phyloP scores from a whole-genome alignment of 176 grass and related monocot genomes.

The Eleusine coracana region DNA sequence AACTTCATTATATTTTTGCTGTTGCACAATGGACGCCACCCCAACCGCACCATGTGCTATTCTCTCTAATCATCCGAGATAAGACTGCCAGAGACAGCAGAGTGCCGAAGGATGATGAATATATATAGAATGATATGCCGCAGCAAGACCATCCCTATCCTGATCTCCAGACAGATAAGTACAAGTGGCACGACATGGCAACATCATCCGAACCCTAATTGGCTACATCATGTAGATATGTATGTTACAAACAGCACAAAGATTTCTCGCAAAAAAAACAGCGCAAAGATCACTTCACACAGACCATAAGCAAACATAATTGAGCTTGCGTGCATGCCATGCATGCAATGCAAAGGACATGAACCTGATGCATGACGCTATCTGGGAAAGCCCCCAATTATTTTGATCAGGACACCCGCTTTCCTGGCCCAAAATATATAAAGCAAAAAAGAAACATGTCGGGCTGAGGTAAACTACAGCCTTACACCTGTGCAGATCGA shows the following conservation, averaged over 20 bases:
- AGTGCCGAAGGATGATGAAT: background rate
- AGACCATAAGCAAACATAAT: conserved; percentile 8
- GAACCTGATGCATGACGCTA: conserved; percentile 24
- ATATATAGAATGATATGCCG: background rate
- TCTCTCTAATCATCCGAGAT: background rate
- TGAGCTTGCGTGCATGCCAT: conserved; percentile 18
- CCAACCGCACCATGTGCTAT: background rate
- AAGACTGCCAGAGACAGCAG: background rate
- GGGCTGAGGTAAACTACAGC: background rate
- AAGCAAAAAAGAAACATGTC: background rate
- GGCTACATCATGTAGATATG: background rate
- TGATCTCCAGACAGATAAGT: background rate
- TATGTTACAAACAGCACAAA: background rate
- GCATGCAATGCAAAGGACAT: conserved; percentile 13
- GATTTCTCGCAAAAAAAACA: background rate
- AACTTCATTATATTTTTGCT: background rate
- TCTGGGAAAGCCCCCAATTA: conserved; percentile 39
- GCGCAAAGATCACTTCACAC: background rate
- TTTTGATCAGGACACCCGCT: conserved; percentile 42
- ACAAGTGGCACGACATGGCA: conserved; percentile 32
- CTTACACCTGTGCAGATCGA: conserved; percentile 12
- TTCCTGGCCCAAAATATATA: conserved; percentile 22
- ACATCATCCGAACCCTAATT: conserved; percentile 10
- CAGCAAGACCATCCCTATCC: background rate
- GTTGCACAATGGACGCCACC: background rate